Conservation (phyloP, 2,329 filamentous ascomycete species). For the Colletotrichum sp. region DNA sequence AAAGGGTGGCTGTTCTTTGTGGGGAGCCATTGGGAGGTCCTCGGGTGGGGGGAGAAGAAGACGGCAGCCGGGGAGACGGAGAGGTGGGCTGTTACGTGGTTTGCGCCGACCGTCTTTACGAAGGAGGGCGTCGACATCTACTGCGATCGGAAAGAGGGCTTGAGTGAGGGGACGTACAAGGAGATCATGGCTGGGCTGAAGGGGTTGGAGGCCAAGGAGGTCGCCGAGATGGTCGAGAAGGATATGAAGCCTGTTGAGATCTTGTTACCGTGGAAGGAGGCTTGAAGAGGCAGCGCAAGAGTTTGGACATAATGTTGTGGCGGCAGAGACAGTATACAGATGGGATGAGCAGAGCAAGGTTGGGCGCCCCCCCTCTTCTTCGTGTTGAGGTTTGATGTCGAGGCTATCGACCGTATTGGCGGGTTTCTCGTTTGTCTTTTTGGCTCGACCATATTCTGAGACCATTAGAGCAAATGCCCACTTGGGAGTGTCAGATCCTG, state of each 20-base stretch:
- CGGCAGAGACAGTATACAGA: neutral
- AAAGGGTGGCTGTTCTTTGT: conserved; percentile 77
- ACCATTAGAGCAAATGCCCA: neutral
- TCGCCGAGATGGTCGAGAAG: conserved; percentile 55
- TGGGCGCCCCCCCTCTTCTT: neutral
- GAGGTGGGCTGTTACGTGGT: conserved; percentile 84
- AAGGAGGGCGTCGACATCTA: conserved; percentile 84
- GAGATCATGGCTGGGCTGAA: conserved; percentile 61
- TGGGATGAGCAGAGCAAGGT: rapidly evolving
- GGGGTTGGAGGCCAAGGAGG: conserved; percentile 56
- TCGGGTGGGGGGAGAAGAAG: conserved; percentile 71
- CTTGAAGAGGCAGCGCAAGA: neutral
- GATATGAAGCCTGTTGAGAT: conserved; percentile 59
- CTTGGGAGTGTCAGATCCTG: neutral
- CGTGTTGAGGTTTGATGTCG: neutral
- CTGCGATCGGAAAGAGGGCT: conserved; percentile 64
- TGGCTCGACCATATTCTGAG: neutral
- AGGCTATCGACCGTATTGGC: neutral
- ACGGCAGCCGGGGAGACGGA: conserved; percentile 46
- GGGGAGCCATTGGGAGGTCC: conserved; percentile 78
- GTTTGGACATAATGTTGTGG: neutral
- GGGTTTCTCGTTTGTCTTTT: neutral
- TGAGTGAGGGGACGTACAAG: conserved; percentile 61
- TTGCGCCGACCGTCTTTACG: conserved; percentile 83
- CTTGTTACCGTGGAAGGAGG: conserved; percentile 52